A percentile compares a stretch with the other conserved stretches of the same genome.
These are phyloP conservation scores for Helicostylum pulchrum DNA, from an alignment of 192 early-diverging fungal genomes.

Conservation along the genomic window DNA sequence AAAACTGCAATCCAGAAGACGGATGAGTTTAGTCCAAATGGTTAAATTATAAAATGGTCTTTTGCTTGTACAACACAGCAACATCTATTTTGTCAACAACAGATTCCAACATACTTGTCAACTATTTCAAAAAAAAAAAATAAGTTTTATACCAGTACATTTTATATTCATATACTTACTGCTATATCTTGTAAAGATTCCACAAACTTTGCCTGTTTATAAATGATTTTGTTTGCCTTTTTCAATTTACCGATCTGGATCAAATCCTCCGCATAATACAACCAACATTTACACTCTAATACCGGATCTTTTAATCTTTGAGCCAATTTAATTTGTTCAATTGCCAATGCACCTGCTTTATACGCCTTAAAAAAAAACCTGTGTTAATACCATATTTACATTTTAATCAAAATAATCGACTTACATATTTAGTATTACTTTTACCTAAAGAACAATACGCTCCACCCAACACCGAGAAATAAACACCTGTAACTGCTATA, in stretches of 20 bases:
- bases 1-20: no score
- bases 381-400: no score
- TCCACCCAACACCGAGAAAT: slow-evolving; percentile 42
- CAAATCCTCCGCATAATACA: slow-evolving; percentile 45
- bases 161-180: no score
- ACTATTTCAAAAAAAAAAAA: background rate
- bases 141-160: background rate
- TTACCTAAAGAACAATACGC: slow-evolving; percentile 45
- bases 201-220: slow-evolving; percentile 17
- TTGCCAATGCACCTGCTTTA: slow-evolving; percentile 35
- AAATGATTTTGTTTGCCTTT: slow-evolving; percentile 28
- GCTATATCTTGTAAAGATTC: background rate
- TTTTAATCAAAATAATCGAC: no score
- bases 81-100: background rate
- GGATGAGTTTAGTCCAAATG: no score
- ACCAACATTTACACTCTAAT: slow-evolving; percentile 43
- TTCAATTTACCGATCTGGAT: slow-evolving; percentile 30
- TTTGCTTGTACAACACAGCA: no score
- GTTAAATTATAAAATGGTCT: no score
- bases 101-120: slow-evolving; percentile 4
- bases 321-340: slow-evolving; percentile 38
- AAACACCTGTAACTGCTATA: slow-evolving; percentile 33
- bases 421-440: slow-evolving; percentile 32
- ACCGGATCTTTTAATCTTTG: slow-evolving; percentile 33
- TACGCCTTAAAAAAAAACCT: no score